Conservation (phyloP, 768 basidiomycete genomes). For the Hericium erinaceus region DNA sequence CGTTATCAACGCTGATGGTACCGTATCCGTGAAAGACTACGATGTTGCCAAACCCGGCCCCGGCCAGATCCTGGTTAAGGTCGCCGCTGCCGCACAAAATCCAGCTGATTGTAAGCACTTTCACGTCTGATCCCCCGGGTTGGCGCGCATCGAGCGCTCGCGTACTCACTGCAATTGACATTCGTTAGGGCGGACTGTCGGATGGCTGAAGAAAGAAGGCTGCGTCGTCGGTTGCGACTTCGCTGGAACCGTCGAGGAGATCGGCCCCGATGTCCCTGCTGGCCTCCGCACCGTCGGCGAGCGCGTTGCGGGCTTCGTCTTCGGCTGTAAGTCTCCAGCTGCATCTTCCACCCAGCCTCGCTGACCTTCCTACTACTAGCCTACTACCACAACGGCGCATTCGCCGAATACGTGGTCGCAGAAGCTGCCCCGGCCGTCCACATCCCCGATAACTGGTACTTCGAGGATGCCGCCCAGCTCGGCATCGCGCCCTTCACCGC, state of each 20-base stretch:
- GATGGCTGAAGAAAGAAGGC: neutral
- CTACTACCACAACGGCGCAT: conserved; percentile 4
- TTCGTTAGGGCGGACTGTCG: neutral
- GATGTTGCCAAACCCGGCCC: neutral
- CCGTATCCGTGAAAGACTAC: neutral
- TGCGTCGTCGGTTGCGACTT: conserved; percentile 9
- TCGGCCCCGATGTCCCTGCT: conserved; percentile 8
- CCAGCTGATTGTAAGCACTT: neutral
- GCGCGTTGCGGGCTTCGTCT: conserved; percentile 6
- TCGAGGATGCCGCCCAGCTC: conserved; percentile 13
- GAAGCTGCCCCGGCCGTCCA: conserved; percentile 2
- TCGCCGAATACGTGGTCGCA: conserved; percentile 6
- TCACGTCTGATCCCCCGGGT: neutral
- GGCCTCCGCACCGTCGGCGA: conserved; percentile 11
- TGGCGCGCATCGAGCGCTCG: neutral
- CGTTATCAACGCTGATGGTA: neutral
- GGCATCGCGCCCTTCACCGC: conserved; percentile 9
- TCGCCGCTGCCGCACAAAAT: conserved; percentile 1
- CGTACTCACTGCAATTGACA: neutral
- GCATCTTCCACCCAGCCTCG: neutral
- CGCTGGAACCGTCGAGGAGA: conserved; percentile 9
- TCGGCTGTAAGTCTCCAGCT: neutral
- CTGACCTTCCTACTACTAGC: neutral
- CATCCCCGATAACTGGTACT: conserved; percentile 8
- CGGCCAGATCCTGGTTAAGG: neutral